Percentiles rank a stretch among this genome's conserved stretches.
Conservation (phyloP, 2,329 filamentous ascomycete genomes). For the Clonostachys solani region DNA sequence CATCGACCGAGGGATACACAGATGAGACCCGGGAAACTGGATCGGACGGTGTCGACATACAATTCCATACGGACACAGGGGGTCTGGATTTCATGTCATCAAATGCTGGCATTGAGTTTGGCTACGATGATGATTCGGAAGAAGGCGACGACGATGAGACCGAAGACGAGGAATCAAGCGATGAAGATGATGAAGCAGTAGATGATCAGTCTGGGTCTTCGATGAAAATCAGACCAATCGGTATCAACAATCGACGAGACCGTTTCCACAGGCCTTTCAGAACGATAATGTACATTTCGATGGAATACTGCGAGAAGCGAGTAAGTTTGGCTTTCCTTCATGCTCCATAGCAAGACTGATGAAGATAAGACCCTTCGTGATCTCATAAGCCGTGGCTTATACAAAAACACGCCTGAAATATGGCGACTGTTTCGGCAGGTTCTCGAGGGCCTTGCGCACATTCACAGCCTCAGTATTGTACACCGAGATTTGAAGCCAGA, state of each 20-base stretch:
- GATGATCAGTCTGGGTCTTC: slow-evolving; percentile 17
- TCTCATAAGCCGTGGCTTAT: slow-evolving; percentile 72
- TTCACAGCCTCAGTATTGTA: slow-evolving; percentile 87
- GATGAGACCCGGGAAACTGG: slow-evolving; percentile 27
- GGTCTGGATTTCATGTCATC: slow-evolving; percentile 94
- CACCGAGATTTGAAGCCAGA: slow-evolving; percentile 96
- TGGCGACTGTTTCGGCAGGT: slow-evolving; percentile 93
- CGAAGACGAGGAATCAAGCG: slow-evolving; percentile 20
- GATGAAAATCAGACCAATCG: slow-evolving; percentile 19
- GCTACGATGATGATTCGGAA: slow-evolving; percentile 46
- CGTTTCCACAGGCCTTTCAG: slow-evolving; percentile 49
- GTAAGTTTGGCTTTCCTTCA: slow-evolving; percentile 34
- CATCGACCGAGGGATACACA: slow-evolving; percentile 43
- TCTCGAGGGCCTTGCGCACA: slow-evolving; percentile 82
- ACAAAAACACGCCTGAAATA: slow-evolving; percentile 69
- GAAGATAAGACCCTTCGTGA: slow-evolving; percentile 68
- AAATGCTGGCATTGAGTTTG: slow-evolving; percentile 75
- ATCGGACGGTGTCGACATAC: slow-evolving; percentile 39
- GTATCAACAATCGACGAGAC: slow-evolving; percentile 19
- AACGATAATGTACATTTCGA: slow-evolving; percentile 90
- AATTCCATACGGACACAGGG: slow-evolving; percentile 68
- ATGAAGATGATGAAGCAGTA: slow-evolving; percentile 1
- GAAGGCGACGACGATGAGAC: slow-evolving; percentile 41
- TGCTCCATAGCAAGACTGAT: slow-evolving; percentile 1
- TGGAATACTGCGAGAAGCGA: slow-evolving; percentile 96